Base-by-base conservation (phyloP, 2,329 filamentous ascomycete species). In the Ascosphaera aggregata region DNA sequence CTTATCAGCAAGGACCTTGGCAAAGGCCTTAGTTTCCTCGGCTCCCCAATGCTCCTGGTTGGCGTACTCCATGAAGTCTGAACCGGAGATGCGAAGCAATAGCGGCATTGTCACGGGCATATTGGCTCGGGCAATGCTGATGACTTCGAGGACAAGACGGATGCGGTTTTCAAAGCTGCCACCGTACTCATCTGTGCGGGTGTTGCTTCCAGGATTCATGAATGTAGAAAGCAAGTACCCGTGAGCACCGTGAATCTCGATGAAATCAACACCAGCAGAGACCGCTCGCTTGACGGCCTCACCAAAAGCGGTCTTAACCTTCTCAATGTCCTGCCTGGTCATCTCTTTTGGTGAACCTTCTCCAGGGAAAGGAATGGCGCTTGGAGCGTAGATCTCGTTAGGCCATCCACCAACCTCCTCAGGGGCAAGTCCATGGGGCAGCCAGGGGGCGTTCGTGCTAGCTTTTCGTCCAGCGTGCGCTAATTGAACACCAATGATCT, bases 401-500 rank as follows among this genome's bases (percentile, higher is more conserved):
- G 67, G 55, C 63, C 66, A 65, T 38, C 70, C 71, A 40, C 65
- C 65, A 9, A 64, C 55, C 11, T 64, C 64, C 39, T 64, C 59
- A 0, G 59, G 59, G 0, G 78, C 76, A 18, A 73, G 54, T 34
- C 62, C 63, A 4, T 64, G 66, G 41, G 56, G 61, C 40, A 81
- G 56, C 76, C 77, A 86, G 0, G 71, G 69, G 0, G 72, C 63
- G 16, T 71, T 49, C 1, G 62, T 70, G 53, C 63, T 69, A 2
- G 68, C 73, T 55, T 79, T 79, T 41, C 75, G 63, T 2, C 81
- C 81, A 0, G 80, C 80, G 50, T 89, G 80, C 1, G 61, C 76
- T 2, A 89, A 66, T 60, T 91, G 81, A 45, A 86, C 76, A 42
- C 67, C 79, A 39, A 77, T 70, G 47, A 76, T 73, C 49, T 80